Evolutionary conservation across 768 basidiomycete genomes (phyloP), one percentile per base, ranked within the genome.

Genomic region (Russula compacta): DNA sequence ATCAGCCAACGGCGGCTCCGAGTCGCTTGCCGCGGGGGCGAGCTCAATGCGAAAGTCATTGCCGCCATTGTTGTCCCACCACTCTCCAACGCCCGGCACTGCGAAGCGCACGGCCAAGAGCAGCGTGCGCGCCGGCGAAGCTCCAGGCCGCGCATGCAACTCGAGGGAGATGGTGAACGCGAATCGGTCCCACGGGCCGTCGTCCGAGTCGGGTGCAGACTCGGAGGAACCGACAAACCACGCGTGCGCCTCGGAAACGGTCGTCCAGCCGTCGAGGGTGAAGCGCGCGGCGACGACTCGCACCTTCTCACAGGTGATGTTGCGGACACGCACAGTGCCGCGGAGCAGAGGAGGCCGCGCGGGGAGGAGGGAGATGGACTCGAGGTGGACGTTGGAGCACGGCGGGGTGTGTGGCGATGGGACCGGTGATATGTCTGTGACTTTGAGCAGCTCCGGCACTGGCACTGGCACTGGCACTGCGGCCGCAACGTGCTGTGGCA

Each of bases 261-360:
- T 99, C 72, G 93, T 91, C 95, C 95, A 98, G 66, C 78, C 79
- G 71, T 98, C 95, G 67, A 95, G 81, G 1, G 95, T 98, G 73
- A 97, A 98, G 32, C 95, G 83, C 24, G 93, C 83, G 6, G 85
- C 87, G 54, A 98, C 79, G 78, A 29, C 24, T 29, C 24, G 24
- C 2, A 83, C 82, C 75, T 98, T 98, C 68, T 87, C 79, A 73
- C 84, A 98, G 6, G 92, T 83, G 53, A 98, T 70, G 71, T 98
- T 98, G 67, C 84, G 81, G 59, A 95, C 89, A 50, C 84, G 82
- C 44, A 92, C 80, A 39, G 76, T 77, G 24, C 95, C 95, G 24
- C 24, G 24, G 24, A 29, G 24, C 24, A 29, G 24, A 3, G 24
- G 24, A 29, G 24, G 24, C 24, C 24, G 24, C 24, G 24, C 24